Base-by-base conservation (phyloP, 371 early-diverging fungal genomes). In the Apophysomyces trapeziformis region DNA sequence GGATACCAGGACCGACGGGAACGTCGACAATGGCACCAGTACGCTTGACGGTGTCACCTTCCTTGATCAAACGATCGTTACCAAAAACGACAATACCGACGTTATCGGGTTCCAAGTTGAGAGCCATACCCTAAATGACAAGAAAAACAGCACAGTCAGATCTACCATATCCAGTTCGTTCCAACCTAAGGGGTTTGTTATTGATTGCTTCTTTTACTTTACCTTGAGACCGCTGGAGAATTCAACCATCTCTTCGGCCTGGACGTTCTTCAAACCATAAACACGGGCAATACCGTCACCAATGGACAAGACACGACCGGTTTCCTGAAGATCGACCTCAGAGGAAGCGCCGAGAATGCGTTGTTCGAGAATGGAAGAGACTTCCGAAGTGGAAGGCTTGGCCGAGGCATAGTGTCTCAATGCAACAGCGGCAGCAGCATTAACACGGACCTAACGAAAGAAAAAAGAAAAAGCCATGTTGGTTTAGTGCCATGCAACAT, bases 11-110 rank as follows among this genome's bases (percentile, higher is more conserved):
- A 75, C 96, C 97, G 67, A 93, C 90, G 61, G 96, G 96, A 56
- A 97, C 96, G 78, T 96, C 97, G 80, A 96, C 97, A 83, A 97
- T 97, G 76, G 92, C 89, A 75, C 95, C 95, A 69, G 97, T 97
- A 84, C 97, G 93, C 89, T 94, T 95, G 81, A 96, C 96, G 63
- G 93, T 95, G 84, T 26, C 32, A 26, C 32, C 32, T 26, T 26
- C 32, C 32, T 26, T 26, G 32, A 26, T 26, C 32, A 26, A 26
- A 26, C 32, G 32, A 26, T 26, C 32, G 32, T 26, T 26, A 26
- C 32, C 32, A 2, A 26, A 26, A 26, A 26, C 32, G 32, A 26
- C 32, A 26, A 26, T 26, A 26, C 32, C 32, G 32, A 26, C 32
- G 32, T 97, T 96, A 70, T 96, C 96, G 56, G 96, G 82, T 79